Conservation (phyloP, 768 basidiomycete genomes). For the Infundibulicybe gibba region DNA sequence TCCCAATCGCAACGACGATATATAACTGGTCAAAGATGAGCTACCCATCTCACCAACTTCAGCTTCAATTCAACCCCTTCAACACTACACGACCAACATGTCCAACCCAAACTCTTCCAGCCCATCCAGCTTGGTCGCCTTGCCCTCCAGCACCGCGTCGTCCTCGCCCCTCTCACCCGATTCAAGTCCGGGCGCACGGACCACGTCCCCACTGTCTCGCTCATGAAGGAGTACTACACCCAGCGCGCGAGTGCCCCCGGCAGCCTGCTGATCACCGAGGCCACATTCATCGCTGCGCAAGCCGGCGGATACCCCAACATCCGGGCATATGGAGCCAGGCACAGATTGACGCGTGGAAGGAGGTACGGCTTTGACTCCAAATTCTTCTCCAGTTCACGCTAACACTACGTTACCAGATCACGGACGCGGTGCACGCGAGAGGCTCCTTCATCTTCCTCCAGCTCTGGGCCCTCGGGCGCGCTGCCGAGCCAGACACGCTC, state of each 20-base stretch:
- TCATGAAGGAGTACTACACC: constrained; percentile 31
- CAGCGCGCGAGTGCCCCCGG: constrained; percentile 33
- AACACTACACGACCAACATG: no score
- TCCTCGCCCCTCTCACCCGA: no score
- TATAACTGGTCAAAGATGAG: no score
- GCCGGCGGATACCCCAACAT: constrained; percentile 27
- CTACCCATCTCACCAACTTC: no score
- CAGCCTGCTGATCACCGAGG: constrained; percentile 43
- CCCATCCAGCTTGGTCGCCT: no score
- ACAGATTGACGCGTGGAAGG: constrained; percentile 51
- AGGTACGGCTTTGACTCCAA: constrained; percentile 24
- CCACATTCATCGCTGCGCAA: constrained; percentile 28
- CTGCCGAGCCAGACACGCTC: constrained; percentile 26
- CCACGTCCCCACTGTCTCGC: constrained; percentile 22
- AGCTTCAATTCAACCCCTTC: no score
- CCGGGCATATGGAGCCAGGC: constrained; percentile 46
- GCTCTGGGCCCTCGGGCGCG: no score
- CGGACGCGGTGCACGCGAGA: constrained; percentile 39
- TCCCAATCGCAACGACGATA: no score
- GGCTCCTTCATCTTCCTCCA: constrained; percentile 36
- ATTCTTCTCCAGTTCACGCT: no score
- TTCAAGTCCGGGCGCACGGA: no score
- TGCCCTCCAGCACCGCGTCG: no score
- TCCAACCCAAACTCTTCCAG: no score
- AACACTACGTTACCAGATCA: constrained; percentile 19